Evolutionary conservation across 169 alveolate genomes (phyloP).

Genomic region (Neospora caninum): DNA sequence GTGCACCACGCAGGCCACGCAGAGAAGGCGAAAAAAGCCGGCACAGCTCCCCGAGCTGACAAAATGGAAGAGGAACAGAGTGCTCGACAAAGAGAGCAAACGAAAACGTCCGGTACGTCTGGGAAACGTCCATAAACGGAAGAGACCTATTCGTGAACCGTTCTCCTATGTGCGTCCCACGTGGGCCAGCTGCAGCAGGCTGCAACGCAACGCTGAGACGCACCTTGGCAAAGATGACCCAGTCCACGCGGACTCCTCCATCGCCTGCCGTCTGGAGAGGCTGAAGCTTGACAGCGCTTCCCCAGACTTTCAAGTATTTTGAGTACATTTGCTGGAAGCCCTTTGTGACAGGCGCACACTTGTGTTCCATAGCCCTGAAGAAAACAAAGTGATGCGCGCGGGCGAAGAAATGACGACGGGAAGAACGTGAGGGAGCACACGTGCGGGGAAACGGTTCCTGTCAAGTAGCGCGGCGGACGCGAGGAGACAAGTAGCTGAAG

Average conservation of each 20-base stretch:
- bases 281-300: constrained; percentile 64
- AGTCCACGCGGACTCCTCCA: constrained; percentile 55
- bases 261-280: constrained; percentile 64
- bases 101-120: not conserved
- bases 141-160: too few relatives aligned
- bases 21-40: too few relatives aligned
- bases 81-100: not conserved
- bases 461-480: not conserved
- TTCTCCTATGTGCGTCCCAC: too few relatives aligned
- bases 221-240: constrained; percentile 71
- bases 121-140: too few relatives aligned
- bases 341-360: constrained; percentile 40
- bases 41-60: too few relatives aligned
- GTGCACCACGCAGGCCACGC: too few relatives aligned
- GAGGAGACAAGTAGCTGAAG: not conserved
- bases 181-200: too few relatives aligned
- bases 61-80: too few relatives aligned
- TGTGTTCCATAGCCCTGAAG: constrained; percentile 53
- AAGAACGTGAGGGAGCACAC: not conserved
- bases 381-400: not conserved
- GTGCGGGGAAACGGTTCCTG: not conserved
- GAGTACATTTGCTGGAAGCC: constrained; percentile 51
- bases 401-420: not conserved
- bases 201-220: not conserved
- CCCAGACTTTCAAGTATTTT: constrained; percentile 28